Evolutionary conservation across 1,284 basidiomycete genomes (phyloP).

Genomic region (Puccinia horiana): DNA sequence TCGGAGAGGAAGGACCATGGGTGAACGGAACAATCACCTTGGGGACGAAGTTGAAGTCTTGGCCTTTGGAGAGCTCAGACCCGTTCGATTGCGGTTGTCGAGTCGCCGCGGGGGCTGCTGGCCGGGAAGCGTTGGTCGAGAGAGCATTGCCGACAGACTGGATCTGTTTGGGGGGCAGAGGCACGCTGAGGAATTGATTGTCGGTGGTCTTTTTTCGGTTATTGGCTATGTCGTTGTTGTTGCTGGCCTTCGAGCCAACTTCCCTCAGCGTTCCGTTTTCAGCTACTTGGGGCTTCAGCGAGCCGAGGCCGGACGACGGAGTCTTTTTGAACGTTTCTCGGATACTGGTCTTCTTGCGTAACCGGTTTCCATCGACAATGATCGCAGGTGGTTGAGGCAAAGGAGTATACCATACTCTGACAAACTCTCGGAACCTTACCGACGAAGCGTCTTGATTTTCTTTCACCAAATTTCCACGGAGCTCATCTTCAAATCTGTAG

Average conservation of each 20-base stretch:
- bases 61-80: background rate
- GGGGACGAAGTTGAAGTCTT: constrained; percentile 33
- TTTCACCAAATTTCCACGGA: background rate
- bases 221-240: background rate
- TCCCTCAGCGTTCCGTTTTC: background rate
- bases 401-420: constrained; percentile 38
- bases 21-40: background rate
- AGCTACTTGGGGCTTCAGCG: constrained; percentile 3
- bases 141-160: background rate
- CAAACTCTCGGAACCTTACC: constrained; percentile 27
- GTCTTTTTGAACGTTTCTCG: background rate
- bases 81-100: background rate
- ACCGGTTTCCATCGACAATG: constrained; percentile 1
- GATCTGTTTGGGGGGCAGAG: background rate
- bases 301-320: background rate
- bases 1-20: background rate
- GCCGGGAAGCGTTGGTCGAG: background rate
- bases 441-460: constrained; percentile 31
- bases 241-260: background rate
- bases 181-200: constrained; percentile 12
- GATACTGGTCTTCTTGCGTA: constrained; percentile 3
- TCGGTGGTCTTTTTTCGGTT: no score
- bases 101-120: no score
- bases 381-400: constrained; percentile 22
- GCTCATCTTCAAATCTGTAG: constrained; percentile 4